Evolutionary conservation across 73 alveolate species (phyloP).

Genomic region (Effrenium voratum): DNA sequence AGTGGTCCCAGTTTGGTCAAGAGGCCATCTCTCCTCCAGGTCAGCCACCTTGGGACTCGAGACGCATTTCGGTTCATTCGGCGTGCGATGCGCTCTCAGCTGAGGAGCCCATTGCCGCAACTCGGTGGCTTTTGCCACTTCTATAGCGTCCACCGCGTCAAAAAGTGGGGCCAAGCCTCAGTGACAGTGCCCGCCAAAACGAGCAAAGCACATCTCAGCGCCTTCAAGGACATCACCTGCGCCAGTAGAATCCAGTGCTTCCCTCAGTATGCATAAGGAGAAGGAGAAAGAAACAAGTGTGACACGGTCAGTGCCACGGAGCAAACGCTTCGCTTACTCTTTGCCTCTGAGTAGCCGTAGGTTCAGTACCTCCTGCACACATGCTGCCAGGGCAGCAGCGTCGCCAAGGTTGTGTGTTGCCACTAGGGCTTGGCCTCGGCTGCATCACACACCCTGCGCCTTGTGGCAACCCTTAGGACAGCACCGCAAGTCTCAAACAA

Average conservation of each 20-base stretch:
- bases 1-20: background rate
- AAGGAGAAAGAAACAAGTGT: background rate
- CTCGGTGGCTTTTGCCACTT: background rate
- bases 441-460: no score
- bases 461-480: no score
- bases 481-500: no score
- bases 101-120: slow-evolving; percentile 5
- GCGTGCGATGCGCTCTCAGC: background rate
- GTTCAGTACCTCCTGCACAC: background rate
- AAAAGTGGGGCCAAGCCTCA: slow-evolving; percentile 17
- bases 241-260: slow-evolving; percentile 24
- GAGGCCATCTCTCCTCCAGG: slow-evolving; percentile 28
- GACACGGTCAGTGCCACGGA: background rate
- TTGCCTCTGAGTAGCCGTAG: background rate
- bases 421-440: slow-evolving; percentile 19
- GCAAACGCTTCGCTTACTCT: background rate
- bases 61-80: background rate
- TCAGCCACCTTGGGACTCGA: background rate
- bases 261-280: background rate
- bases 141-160: background rate
- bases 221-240: slow-evolving; percentile 59
- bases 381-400: background rate
- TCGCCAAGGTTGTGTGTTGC: background rate
- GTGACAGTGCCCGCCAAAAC: background rate
- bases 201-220: background rate